phyloP scores from a whole-genome alignment of 1,284 basidiomycete species.

The Moesziomyces parantarcticus region DNA sequence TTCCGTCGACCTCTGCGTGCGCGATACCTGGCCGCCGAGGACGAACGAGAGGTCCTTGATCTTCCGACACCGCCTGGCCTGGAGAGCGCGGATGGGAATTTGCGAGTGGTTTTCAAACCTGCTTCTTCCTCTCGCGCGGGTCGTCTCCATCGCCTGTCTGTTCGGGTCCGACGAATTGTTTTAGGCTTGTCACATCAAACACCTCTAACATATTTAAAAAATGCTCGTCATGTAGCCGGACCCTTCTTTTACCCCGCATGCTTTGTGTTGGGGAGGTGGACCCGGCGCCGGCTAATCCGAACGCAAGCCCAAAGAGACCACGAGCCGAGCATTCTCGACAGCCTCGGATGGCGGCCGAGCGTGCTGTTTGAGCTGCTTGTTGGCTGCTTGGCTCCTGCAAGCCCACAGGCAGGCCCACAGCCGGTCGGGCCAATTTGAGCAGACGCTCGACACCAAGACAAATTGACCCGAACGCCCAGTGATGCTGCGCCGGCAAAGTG shows the following conservation, averaged over 20 bases:
- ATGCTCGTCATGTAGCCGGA: slow-evolving; percentile 4
- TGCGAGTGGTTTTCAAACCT: slow-evolving; percentile 10
- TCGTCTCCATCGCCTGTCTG: neutral
- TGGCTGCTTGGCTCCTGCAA: too few species aligned
- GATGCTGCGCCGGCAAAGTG: neutral
- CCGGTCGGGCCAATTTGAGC: neutral
- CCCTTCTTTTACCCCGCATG: slow-evolving; percentile 18
- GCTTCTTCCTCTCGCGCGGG: slow-evolving; percentile 18
- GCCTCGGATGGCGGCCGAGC: neutral
- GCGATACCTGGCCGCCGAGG: neutral
- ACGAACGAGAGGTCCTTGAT: slow-evolving; percentile 16
- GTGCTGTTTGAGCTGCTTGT: neutral
- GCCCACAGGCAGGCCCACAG: too few species aligned
- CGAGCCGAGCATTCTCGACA: neutral
- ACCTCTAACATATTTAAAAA: neutral
- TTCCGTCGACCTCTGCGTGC: neutral
- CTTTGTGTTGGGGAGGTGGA: slow-evolving; percentile 3
- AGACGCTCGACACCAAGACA: neutral
- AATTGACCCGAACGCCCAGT: neutral
- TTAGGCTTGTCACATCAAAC: neutral
- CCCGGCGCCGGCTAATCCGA: slow-evolving; percentile 31
- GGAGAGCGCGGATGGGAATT: slow-evolving; percentile 4
- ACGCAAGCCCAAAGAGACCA: neutral
- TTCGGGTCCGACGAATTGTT: slow-evolving; percentile 20
- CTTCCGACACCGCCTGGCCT: slow-evolving; percentile 24